phyloP scores from a whole-genome alignment of 257 asterid genomes.

The Solanum etuberosum region DNA sequence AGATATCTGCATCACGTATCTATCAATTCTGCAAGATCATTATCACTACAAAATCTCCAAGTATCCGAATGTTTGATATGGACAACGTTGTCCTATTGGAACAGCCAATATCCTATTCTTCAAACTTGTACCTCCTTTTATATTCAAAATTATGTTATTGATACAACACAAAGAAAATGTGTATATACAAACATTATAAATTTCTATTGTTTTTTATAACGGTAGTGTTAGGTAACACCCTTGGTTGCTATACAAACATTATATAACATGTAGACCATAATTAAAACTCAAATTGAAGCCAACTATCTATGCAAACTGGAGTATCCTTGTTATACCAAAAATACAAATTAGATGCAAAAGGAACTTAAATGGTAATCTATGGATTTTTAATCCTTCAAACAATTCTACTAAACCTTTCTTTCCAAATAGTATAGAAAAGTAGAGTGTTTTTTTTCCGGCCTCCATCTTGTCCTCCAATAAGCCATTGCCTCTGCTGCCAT shows the following conservation, averaged over 20 bases:
- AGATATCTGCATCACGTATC: neutral
- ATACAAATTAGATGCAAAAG: neutral
- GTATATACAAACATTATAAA: neutral
- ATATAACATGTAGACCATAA: neutral
- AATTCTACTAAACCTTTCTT: neutral
- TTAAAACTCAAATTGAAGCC: neutral
- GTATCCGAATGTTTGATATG: neutral
- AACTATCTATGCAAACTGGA: neutral
- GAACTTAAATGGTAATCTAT: neutral
- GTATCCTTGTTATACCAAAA: neutral
- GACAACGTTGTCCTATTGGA: neutral
- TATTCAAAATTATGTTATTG: neutral
- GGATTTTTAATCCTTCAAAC: neutral
- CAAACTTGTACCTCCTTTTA: neutral
- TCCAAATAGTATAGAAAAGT: neutral
- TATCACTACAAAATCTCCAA: neutral
- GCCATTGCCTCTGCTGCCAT: neutral
- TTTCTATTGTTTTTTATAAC: neutral
- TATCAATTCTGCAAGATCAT: neutral
- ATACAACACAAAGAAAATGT: neutral
- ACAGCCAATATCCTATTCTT: neutral
- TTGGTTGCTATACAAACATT: neutral
- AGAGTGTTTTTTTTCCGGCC: neutral
- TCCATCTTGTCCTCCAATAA: neutral
- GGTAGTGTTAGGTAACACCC: neutral